These are phyloP conservation scores for Apostasia ramifera DNA, from an alignment of 106 monocot genomes.

Conservation along the genomic window DNA sequence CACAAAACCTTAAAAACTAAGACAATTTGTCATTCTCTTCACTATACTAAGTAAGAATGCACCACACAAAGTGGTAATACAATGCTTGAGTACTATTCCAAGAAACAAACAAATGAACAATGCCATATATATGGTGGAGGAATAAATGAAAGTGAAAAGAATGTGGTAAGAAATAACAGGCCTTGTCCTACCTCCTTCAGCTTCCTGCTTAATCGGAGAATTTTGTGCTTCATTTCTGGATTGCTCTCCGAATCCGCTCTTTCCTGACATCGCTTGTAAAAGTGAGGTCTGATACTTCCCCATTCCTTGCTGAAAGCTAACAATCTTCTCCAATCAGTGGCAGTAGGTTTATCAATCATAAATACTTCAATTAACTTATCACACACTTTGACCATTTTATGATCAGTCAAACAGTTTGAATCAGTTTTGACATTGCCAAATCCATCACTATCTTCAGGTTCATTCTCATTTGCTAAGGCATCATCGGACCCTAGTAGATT, in stretches of 20 bases:
- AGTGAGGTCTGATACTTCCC: conserved; percentile 67
- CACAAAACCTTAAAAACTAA: too few species aligned
- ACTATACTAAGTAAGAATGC: too few species aligned
- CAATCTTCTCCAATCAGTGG: conserved; percentile 90
- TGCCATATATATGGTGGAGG: not conserved
- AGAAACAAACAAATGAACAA: too few species aligned
- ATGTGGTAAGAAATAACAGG: not conserved
- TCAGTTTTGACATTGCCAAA: conserved; percentile 10
- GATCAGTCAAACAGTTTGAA: conserved; percentile 18
- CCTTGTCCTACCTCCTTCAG: conserved; percentile 65
- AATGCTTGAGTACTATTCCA: too few species aligned
- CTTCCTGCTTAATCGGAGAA: conserved; percentile 79
- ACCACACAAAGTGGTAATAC: too few species aligned
- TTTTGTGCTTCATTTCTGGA: conserved; percentile 84
- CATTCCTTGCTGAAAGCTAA: conserved; percentile 94
- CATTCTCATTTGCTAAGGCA: not conserved
- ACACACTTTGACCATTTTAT: conserved; percentile 70
- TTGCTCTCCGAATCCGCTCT: conserved; percentile 63
- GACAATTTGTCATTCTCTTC: too few species aligned
- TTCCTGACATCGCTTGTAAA: conserved; percentile 72
- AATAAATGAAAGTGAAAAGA: not conserved
- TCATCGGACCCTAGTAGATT: conserved; percentile 3
- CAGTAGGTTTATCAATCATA: conserved; percentile 92
- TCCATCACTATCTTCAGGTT: conserved; percentile 11
- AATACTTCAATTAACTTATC: conserved; percentile 94